Conservation (phyloP, 345 rosid species). For the Anacardium occidentale region DNA sequence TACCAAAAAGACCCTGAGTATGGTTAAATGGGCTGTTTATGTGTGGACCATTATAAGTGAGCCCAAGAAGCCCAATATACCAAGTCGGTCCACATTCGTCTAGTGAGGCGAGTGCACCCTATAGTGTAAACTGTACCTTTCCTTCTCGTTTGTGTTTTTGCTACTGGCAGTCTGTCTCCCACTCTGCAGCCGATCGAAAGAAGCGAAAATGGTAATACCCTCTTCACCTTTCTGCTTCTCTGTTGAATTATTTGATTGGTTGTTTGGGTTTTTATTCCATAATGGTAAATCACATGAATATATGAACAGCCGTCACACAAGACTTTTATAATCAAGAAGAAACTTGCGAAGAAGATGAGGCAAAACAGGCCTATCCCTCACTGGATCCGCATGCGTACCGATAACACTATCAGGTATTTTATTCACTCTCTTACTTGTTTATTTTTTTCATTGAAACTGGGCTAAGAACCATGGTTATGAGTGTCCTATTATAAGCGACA, state of each 20-base stretch:
- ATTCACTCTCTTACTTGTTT: not conserved
- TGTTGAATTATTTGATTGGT: not conserved
- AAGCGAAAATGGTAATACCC: slow-evolving; percentile 27
- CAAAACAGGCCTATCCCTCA: slow-evolving; percentile 75
- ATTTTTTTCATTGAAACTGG: not conserved
- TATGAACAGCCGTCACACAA: slow-evolving; percentile 86
- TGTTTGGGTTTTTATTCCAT: not conserved
- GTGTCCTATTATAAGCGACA: too few species aligned
- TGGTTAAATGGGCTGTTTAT: too few species aligned
- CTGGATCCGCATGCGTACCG: slow-evolving; percentile 72
- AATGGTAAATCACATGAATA: not conserved
- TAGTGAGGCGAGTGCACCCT: not conserved
- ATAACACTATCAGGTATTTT: slow-evolving; percentile 58
- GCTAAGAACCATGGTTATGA: too few species aligned
- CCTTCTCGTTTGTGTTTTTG: not conserved
- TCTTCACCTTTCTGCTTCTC: not conserved
- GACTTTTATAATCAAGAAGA: slow-evolving; percentile 76
- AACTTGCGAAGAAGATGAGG: slow-evolving; percentile 79
- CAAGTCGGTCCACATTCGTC: not conserved
- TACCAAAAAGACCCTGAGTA: too few species aligned
- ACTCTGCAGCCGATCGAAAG: slow-evolving; percentile 1
- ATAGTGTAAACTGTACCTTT: not conserved
- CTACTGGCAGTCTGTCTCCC: not conserved
- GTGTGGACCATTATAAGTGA: too few species aligned
- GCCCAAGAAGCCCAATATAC: not conserved